Base-by-base conservation (phyloP, 2,329 filamentous ascomycete species). In the Alternaria atra region DNA sequence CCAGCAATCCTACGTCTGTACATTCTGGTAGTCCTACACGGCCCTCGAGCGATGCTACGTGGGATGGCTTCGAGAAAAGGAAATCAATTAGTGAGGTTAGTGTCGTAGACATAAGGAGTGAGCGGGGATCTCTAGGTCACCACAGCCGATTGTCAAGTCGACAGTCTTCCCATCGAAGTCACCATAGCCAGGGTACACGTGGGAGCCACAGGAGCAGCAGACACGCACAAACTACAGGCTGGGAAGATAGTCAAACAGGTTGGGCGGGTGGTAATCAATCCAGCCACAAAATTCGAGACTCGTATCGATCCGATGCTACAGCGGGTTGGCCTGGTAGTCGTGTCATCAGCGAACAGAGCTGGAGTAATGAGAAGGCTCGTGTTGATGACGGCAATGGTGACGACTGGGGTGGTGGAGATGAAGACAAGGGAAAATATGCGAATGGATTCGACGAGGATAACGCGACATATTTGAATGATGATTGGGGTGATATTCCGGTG, bases 381-480 rank as follows among this genome's bases (percentile, higher is more conserved):
- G 48, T 50, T 30, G 25, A 46, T 20, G 53, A 56, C 39, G 47
- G 43, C 34, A 47, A 50, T 25, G 60, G 57, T 30, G 59, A 50
- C 48, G 56, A 55, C 30, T 44, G 42, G 43, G 52, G 44, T 29
- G 39, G 25, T 20, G 37, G 37, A 27, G 53, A 32, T 39, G 42
- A 43, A 43, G 54, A 47, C 29, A 46, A 25, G 12, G 34, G 35
- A 29, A 54, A 51, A 35, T 64, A 64, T 47, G 58, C 61, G 23
- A 72, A 67, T 52, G 67, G 64, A 25, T 68, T 64, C 39, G 66
- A 70, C 15, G 68, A 71, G 59, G 59, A 61, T 10, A 66, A 70
- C 37, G 66, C 66, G 50, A 70, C 65, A 32, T 71, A 69, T 64
- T 50, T 66, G 20, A 72, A 73, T 37, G 65, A 66, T 6, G 64